These are phyloP conservation scores for Decorospora gaudefroyi DNA, from an alignment of 2,329 filamentous ascomycete species.

Conservation along the genomic window DNA sequence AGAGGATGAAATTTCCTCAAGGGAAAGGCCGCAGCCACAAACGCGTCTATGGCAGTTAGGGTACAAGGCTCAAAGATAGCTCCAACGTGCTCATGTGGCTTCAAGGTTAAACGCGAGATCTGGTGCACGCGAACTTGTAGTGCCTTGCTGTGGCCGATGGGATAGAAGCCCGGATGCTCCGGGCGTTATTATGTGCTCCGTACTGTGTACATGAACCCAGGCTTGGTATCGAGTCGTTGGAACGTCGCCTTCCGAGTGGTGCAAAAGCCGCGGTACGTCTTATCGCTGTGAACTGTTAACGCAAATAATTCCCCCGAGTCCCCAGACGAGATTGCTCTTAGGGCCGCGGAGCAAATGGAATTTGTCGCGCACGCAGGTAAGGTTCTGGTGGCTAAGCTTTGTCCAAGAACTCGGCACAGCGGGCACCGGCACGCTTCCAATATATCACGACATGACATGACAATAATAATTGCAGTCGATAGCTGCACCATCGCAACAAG, in stretches of 20 bases:
- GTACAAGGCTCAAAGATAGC: conserved; percentile 15
- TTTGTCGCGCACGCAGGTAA: conserved; percentile 31
- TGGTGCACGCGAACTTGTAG: conserved; percentile 2
- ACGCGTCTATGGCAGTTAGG: conserved; percentile 8
- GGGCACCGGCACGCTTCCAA: conserved; percentile 24
- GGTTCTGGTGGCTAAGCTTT: conserved; percentile 33
- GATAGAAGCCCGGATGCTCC: conserved; percentile 17
- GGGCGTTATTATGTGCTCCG: no score
- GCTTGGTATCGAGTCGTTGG: no score
- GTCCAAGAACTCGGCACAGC: conserved; percentile 37
- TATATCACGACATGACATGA: conserved; percentile 26
- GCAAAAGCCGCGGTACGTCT: conserved; percentile 2
- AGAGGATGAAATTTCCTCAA: conserved; percentile 10
- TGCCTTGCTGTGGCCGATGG: neutral
- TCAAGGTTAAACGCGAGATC: conserved; percentile 7
- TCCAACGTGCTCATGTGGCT: no score
- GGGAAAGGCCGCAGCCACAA: conserved; percentile 8
- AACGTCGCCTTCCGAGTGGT: neutral
- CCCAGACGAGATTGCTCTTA: conserved; percentile 13
- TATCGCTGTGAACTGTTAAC: no score
- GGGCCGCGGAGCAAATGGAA: conserved; percentile 16
- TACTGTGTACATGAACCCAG: no score
- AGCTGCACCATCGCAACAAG: neutral
- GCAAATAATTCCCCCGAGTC: no score
- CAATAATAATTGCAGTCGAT: neutral